Evolutionary conservation across 306 rosid species (phyloP), one percentile per base, ranked within the genome.

Genomic region (Pachyrhizus erosus): DNA sequence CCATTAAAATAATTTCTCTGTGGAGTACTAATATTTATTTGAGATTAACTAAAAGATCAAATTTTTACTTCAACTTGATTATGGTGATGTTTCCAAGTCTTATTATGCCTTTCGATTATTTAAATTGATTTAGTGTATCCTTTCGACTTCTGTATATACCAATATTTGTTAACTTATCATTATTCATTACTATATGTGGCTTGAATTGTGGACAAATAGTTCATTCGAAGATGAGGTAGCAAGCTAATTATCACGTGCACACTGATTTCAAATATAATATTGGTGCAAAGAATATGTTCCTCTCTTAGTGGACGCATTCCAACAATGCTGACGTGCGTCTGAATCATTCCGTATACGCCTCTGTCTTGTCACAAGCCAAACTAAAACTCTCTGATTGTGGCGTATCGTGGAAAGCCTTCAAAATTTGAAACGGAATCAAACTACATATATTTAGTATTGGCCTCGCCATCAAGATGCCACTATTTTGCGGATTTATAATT

Each of bases 221-320:
- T 48, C 65, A 74, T 52, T 24, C 61, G 39, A 54, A 76, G 66
- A 76, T 20, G 46, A 83, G 10, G 5, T 23, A 57, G 42, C 66
- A 67, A 83, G 78, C n/a, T 11, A 64, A 64, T 9, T 17, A 65
- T 54, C 71, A 78, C 76, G 21, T 72, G 76, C 61, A 48, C 10
- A 26, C 37, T 83, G 34, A 72, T 46, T 76, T 70, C 37, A 7
- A n/a, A n/a, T n/a, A n/a, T n/a, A n/a, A n/a, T 21, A 15, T 69
- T 61, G 18, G 69, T 62, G 70, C 79, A 77, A 77, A 77, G 79
- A 70, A 77, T 71, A 77, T 77, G 71, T 71, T 77, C 87, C 37
- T 78, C 13, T 58, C 79, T 83, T 29, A 3, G 10, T 33, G 2
- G 17, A 51, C 5, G 52, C 73, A 20, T 61, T 61, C 57, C 73